Percentiles rank a stretch among this genome's conserved stretches.
phyloP scores from a whole-genome alignment of 179 eudicot species.

The Corrigiola litoralis region DNA sequence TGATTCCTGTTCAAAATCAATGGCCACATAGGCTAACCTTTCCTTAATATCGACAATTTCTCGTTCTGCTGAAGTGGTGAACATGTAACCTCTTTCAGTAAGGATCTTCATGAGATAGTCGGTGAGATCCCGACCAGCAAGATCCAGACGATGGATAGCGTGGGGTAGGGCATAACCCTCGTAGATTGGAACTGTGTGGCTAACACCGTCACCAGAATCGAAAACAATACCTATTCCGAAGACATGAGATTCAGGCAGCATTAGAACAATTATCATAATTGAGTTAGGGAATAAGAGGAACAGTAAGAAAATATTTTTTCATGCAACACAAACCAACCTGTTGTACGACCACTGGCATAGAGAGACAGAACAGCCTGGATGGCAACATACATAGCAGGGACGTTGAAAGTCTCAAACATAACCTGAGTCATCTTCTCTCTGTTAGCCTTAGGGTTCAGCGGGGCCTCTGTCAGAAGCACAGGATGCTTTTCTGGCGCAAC shows the following conservation, averaged over 20 bases:
- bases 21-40: conserved; percentile 20
- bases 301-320: no score
- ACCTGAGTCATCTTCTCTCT: conserved; percentile 82
- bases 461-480: conserved; percentile 76
- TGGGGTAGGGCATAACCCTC: no score
- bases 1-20: conserved; percentile 16
- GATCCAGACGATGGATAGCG: no score
- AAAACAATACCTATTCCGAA: conserved; percentile 19
- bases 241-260: background rate
- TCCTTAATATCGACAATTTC: conserved; percentile 26
- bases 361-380: conserved; percentile 71
- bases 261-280: no score
- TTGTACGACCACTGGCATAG: conserved; percentile 79
- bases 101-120: conserved; percentile 24
- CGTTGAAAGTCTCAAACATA: conserved; percentile 70
- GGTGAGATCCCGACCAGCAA: no score
- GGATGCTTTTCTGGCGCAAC: conserved; percentile 91
- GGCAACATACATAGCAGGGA: conserved; percentile 77
- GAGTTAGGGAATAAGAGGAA: no score
- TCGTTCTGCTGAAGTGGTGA: conserved; percentile 23
- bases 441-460: conserved; percentile 80
- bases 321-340: conserved; percentile 33
- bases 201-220: no score
- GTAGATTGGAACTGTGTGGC: no score
- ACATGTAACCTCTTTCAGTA: conserved; percentile 22